Evolutionary conservation across 192 early-diverging fungal genomes (phyloP).

Genomic region (Coemansia sp.): DNA sequence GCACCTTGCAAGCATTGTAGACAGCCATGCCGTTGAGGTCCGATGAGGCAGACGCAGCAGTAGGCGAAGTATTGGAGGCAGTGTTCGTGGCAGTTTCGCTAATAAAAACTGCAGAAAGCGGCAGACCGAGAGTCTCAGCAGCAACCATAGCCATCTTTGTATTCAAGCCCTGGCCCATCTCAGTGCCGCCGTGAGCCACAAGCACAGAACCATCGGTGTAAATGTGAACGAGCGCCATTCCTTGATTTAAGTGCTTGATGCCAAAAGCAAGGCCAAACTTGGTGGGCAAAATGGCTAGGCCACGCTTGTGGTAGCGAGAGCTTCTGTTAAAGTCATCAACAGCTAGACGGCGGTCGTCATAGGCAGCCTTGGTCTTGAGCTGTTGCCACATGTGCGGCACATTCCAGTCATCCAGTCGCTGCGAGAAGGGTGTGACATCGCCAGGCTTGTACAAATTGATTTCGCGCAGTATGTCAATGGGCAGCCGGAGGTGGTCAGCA

Average conservation of each 20-base stretch:
- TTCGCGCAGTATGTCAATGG: conserved; percentile 60
- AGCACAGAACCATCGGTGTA: conserved; percentile 83
- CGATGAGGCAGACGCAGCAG: conserved; percentile 72
- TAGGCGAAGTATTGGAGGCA: conserved; percentile 74
- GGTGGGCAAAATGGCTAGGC: conserved; percentile 72
- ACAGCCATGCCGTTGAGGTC: conserved; percentile 84
- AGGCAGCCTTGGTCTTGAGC: conserved; percentile 55
- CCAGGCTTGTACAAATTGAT: conserved; percentile 68
- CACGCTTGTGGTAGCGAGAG: conserved; percentile 74
- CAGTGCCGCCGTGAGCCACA: conserved; percentile 78
- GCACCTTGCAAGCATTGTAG: conserved; percentile 68
- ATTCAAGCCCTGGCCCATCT: conserved; percentile 89
- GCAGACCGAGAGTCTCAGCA: conserved; percentile 73
- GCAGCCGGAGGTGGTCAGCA: conserved; percentile 62
- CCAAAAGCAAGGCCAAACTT: conserved; percentile 82
- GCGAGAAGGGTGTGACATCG: conserved; percentile 68
- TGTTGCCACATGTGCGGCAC: conserved; percentile 66
- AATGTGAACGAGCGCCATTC: conserved; percentile 76
- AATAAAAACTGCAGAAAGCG: conserved; percentile 61
- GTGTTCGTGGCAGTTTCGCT: conserved; percentile 73
- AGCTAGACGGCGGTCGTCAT: conserved; percentile 48
- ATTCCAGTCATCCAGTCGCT: conserved; percentile 62
- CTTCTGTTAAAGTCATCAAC: conserved; percentile 66
- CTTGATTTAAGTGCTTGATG: conserved; percentile 75
- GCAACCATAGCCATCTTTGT: conserved; percentile 86